These are phyloP conservation scores for Seiridium unicorne DNA, from an alignment of 2,329 filamentous ascomycete species.

Conservation along the genomic window DNA sequence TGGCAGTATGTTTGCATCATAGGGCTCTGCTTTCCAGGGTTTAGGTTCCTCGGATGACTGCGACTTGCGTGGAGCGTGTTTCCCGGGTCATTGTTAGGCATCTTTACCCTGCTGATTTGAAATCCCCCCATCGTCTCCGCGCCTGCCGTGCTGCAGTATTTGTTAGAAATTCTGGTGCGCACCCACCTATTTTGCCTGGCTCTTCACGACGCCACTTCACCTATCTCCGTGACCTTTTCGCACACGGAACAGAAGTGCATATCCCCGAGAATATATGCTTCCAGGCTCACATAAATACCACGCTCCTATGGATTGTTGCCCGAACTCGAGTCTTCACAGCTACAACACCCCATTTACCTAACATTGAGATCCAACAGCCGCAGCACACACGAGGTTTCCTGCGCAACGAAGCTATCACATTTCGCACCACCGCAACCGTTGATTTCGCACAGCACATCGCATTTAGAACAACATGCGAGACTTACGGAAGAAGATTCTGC, in stretches of 20 bases:
- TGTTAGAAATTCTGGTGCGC: background rate
- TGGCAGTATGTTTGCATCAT: background rate
- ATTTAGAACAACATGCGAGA: slow-evolving; percentile 55
- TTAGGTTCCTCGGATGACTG: background rate
- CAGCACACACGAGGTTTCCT: too few relatives aligned
- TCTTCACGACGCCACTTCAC: background rate
- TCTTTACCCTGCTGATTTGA: background rate
- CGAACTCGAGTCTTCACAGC: background rate
- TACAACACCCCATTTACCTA: slow-evolving; percentile 4
- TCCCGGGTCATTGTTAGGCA: background rate
- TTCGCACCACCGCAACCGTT: background rate
- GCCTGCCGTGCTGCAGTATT: background rate
- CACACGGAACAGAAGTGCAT: background rate
- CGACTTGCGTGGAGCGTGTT: background rate
- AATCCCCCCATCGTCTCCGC: background rate
- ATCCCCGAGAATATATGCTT: background rate
- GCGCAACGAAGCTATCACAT: background rate
- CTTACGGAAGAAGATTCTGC: slow-evolving; percentile 65
- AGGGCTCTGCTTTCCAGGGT: background rate
- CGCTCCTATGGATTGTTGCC: background rate
- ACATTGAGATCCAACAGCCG: background rate
- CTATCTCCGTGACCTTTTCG: slow-evolving; percentile 3
- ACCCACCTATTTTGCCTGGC: too few relatives aligned
- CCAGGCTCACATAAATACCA: background rate
- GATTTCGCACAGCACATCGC: background rate